These are phyloP conservation scores for Amniculicola lignicola DNA, from an alignment of 495 filamentous ascomycete genomes.

Conservation along the genomic window DNA sequence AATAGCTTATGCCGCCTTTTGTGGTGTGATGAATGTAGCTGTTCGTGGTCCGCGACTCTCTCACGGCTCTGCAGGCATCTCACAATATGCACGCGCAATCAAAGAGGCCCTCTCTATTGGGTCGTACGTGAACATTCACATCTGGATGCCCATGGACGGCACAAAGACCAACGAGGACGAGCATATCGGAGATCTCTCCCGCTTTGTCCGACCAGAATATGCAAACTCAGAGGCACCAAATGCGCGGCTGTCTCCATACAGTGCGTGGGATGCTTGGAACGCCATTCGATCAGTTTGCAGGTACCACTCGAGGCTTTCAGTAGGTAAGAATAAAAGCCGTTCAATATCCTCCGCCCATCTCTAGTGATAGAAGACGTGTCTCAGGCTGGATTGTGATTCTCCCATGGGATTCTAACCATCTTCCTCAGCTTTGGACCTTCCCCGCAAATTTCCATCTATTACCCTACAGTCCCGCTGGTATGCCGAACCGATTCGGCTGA, in stretches of 20 bases:
- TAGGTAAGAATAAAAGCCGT: conserved; percentile 65
- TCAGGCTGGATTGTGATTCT: neutral
- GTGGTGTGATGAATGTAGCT: conserved; percentile 78
- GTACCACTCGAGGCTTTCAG: conserved; percentile 74
- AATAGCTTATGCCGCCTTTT: conserved; percentile 91
- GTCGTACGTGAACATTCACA: conserved; percentile 71
- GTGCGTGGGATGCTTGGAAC: conserved; percentile 93
- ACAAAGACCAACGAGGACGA: conserved; percentile 50
- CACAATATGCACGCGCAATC: conserved; percentile 81
- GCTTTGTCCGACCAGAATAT: conserved; percentile 56
- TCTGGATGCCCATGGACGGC: conserved; percentile 77
- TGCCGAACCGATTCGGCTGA: conserved; percentile 80
- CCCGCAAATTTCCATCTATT: conserved; percentile 70
- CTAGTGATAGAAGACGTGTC: neutral
- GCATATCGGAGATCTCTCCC: conserved; percentile 56
- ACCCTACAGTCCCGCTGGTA: conserved; percentile 86
- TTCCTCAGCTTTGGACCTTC: conserved; percentile 67
- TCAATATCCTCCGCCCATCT: neutral
- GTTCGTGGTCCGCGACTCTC: conserved; percentile 68
- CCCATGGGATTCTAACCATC: neutral
- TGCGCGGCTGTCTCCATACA: conserved; percentile 57
- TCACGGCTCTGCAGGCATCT: conserved; percentile 50
- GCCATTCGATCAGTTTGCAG: conserved; percentile 79
- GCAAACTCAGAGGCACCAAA: conserved; percentile 42
- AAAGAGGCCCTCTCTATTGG: conserved; percentile 71